Evolutionary conservation across 306 rosid species (phyloP).

Genomic region (Dryas octopetala): DNA sequence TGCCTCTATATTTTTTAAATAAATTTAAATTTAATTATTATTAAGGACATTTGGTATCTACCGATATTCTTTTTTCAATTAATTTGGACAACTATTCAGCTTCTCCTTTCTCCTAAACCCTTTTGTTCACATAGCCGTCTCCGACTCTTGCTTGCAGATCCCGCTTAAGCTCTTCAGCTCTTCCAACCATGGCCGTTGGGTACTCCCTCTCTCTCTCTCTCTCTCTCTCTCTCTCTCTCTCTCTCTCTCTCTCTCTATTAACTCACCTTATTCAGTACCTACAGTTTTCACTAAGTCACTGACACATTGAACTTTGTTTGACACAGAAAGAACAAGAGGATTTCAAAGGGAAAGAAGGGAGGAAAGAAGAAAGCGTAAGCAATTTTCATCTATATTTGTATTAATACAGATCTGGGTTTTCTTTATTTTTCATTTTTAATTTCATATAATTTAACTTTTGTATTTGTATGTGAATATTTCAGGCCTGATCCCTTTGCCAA

Average conservation of each 20-base stretch:
- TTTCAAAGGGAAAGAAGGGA: constrained; percentile 96
- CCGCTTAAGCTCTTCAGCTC: constrained; percentile 4
- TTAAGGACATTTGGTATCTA: too few species aligned
- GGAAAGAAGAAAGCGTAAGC: constrained; percentile 94
- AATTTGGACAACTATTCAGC: too few species aligned
- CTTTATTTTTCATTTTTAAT: not conserved
- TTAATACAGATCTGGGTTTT: not conserved
- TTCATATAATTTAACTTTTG: not conserved
- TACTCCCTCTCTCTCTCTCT: too few species aligned
- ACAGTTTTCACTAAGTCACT: not conserved
- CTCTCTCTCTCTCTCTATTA: not conserved
- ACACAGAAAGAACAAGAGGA: constrained; percentile 81
- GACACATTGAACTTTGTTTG: not conserved
- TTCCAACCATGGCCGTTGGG: constrained; percentile 74
- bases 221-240: too few species aligned
- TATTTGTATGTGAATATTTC: not conserved
- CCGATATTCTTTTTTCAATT: too few species aligned
- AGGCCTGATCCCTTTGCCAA: constrained; percentile 92
- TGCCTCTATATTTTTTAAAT: too few species aligned
- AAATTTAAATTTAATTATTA: too few species aligned
- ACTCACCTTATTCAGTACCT: not conserved
- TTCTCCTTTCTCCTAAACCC: too few species aligned
- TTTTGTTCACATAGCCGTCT: constrained; percentile 19
- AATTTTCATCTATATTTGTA: not conserved
- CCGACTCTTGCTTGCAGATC: not conserved